phyloP scores from a whole-genome alignment of 202 grass and related monocot species.

The Musa balbisiana region DNA sequence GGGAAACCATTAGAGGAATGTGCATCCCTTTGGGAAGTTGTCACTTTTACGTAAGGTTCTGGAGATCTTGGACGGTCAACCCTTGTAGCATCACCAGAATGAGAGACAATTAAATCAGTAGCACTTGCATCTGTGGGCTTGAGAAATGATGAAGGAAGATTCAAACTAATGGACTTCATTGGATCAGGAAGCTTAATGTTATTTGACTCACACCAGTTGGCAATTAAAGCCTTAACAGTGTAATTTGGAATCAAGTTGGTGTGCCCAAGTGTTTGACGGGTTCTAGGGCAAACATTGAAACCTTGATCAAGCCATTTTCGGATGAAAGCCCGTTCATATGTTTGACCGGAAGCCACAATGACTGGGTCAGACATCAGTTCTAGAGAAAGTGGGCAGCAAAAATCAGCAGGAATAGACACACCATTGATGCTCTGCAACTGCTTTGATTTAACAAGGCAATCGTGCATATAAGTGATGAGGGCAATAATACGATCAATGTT shows the following conservation, averaged over 20 bases:
- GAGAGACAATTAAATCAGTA: neutral
- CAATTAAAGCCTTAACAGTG: conserved; percentile 95
- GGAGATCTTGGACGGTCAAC: conserved; percentile 7
- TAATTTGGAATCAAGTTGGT: conserved; percentile 98
- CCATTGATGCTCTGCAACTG: conserved; percentile 73
- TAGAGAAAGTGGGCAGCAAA: conserved; percentile 88
- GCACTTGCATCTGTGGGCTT: conserved; percentile 6
- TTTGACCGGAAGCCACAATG: conserved; percentile 93
- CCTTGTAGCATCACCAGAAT: conserved; percentile 3
- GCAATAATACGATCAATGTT: conserved; percentile 20
- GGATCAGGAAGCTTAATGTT: conserved; percentile 93
- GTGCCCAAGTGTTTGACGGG: conserved; percentile 73
- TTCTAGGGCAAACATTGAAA: conserved; percentile 93
- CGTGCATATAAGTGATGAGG: conserved; percentile 67
- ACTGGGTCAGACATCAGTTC: conserved; percentile 97
- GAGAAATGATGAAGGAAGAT: conserved; percentile 34
- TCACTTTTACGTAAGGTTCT: conserved; percentile 3
- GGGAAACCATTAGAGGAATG: conserved; percentile 14
- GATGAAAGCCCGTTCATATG: conserved; percentile 90
- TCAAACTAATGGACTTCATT: conserved; percentile 67
- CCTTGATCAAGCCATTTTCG: conserved; percentile 88
- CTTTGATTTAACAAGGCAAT: conserved; percentile 47
- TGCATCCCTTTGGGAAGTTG: conserved; percentile 5
- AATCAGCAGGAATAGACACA: conserved; percentile 82
- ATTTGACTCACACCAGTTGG: conserved; percentile 96